Evolutionary conservation across 1,139 yeast genomes (phyloP), one percentile per base, ranked within the genome.

Genomic region (Keqinozyma sinolaborantium): DNA sequence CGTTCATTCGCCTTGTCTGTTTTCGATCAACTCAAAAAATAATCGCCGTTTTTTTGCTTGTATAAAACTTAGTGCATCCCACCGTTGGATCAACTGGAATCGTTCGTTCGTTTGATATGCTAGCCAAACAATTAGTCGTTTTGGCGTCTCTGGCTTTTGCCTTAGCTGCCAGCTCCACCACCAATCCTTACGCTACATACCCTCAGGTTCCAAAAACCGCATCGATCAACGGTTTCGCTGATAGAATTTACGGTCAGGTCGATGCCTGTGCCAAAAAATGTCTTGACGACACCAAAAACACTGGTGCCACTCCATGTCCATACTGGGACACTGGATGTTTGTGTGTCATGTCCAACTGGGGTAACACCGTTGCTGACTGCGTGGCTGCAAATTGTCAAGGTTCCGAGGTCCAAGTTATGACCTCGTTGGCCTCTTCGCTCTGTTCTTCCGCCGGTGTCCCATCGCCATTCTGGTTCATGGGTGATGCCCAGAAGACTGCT

Each of bases 161-260:
- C n/a, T 14, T 33, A n/a, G 15, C 31, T 23, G 40, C 46, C 18
- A 27, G 34, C 28, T 13, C 34, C 9, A 54, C 63, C 5, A 59
- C 29, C 8, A 46, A 36, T 25, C 43, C 45, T 7, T 50, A 43
- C 41, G 56, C 52, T 24, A 53, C 64, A 9, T 65, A 56, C 39
- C 72, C 72, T 14, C 35, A 50, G 11, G 70, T 65, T 23, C 58
- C 70, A 11, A 51, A 56, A 36, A 62, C 70, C 21, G 70, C 70
- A 24, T 46, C 59, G 18, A 54, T 63, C 29, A 65, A 65, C 36
- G 72, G 72, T 4, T 64, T 65, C 36, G 70, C 71, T 10, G 72
- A 65, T 37, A 59, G 58, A 24, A 55, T 65, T 35, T 53, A 55
- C 37, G 48, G 32, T 26, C 39, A 38, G 11, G 34, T 55, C 8